These are phyloP conservation scores for Endocalyx cinctus DNA, from an alignment of 2,329 filamentous ascomycete species.

Conservation along the genomic window DNA sequence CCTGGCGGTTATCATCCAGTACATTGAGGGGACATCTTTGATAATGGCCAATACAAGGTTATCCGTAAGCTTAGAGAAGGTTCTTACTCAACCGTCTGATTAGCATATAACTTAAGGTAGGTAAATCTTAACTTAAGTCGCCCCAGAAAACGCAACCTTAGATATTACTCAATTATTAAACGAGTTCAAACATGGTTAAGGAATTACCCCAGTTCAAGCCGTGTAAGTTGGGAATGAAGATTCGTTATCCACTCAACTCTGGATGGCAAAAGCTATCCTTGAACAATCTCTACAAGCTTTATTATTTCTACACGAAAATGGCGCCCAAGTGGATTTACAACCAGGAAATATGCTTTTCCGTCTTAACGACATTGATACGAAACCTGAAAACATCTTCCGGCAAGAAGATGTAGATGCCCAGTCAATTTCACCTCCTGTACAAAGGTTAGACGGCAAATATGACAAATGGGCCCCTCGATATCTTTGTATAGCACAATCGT, in stretches of 20 bases:
- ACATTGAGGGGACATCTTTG: conserved; percentile 20
- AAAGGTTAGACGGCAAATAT: conserved; percentile 25
- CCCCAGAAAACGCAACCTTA: conserved; percentile 12
- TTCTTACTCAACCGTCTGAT: conserved; percentile 23
- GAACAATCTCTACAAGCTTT: conserved; percentile 34
- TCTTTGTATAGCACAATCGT: conserved; percentile 23
- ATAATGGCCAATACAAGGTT: conserved; percentile 23
- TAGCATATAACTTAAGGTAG: conserved; percentile 24
- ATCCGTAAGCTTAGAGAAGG: conserved; percentile 25
- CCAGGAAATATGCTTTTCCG: conserved; percentile 33
- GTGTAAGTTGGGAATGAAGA: conserved; percentile 15
- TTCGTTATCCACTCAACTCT: conserved; percentile 34
- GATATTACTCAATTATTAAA: conserved; percentile 32
- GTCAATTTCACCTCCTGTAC: conserved; percentile 21
- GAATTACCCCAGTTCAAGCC: conserved; percentile 28
- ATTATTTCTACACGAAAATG: conserved; percentile 31
- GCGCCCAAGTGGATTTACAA: conserved; percentile 35
- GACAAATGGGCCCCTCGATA: conserved; percentile 25
- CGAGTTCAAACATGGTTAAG: conserved; percentile 32
- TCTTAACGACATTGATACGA: conserved; percentile 22
- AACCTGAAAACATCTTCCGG: conserved; percentile 17
- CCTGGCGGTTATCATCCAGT: conserved; percentile 24
- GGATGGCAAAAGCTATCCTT: conserved; percentile 36
- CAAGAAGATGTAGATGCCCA: conserved; percentile 18
- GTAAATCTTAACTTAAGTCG: conserved; percentile 9